These are phyloP conservation scores for Dalechampia spathulata DNA, from an alignment of 441 rosid genomes.

Conservation along the genomic window DNA sequence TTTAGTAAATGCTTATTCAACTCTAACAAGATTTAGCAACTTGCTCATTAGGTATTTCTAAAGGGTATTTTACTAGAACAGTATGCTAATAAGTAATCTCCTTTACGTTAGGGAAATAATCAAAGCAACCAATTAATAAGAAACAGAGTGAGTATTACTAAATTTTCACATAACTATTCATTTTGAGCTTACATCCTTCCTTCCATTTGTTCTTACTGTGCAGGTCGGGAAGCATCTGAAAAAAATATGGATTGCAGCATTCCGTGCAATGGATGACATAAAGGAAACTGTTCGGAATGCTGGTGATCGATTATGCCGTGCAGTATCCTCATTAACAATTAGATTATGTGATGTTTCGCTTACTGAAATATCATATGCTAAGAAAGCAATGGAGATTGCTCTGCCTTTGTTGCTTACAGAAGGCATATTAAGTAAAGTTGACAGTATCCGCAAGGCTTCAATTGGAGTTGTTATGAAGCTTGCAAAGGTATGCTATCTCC, in stretches of 20 bases:
- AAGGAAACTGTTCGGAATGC: constrained; percentile 98
- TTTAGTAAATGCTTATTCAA: too few species aligned
- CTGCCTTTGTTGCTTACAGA: constrained; percentile 87
- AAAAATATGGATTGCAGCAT: constrained; percentile 76
- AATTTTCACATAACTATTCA: too few species aligned
- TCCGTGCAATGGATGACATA: constrained; percentile 99
- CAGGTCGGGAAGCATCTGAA: constrained; percentile 79
- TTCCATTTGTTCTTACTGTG: constrained; percentile 9
- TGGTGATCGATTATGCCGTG: constrained; percentile 84
- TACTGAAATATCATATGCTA: constrained; percentile 72
- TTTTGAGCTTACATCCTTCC: too few species aligned
- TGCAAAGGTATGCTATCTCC: constrained; percentile 62
- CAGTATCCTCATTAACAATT: constrained; percentile 71
- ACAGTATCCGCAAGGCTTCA: constrained; percentile 82
- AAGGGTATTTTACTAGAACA: too few species aligned
- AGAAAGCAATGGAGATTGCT: constrained; percentile 71
- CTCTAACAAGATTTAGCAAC: too few species aligned
- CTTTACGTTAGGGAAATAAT: too few species aligned
- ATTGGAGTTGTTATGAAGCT: constrained; percentile 97
- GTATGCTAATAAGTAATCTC: too few species aligned
- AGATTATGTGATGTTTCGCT: constrained; percentile 91
- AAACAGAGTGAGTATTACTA: too few species aligned
- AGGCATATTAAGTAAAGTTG: constrained; percentile 92
- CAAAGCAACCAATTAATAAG: too few species aligned
- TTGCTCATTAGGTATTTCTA: too few species aligned